Base-by-base conservation (phyloP, 768 basidiomycete genomes). In the Antrodiella citrinella region DNA sequence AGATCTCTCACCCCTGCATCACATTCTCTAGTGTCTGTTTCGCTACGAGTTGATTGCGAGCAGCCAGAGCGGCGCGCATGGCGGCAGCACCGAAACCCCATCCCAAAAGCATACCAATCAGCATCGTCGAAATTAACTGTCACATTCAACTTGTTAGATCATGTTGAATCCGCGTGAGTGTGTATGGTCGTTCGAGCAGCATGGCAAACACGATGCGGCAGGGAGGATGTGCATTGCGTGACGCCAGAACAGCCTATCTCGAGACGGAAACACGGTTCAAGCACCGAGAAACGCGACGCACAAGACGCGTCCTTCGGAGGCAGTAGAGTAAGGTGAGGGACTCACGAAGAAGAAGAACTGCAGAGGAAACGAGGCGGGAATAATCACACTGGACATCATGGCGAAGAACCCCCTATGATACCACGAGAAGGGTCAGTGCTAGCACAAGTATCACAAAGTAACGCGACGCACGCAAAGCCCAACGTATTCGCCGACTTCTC, bases 11-110 rank as follows among this genome's bases (percentile, higher is more conserved):
- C 72, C 64, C 69, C 38, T 64, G 57, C n/a, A 58, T 54, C 22
- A 65, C 66, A 47, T 59, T 57, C 30, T 62, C 59, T 4, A 60
- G 55, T 4, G 61, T 59, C 15, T 56, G 52, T 30, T 61, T 57
- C 11, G 73, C 57, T 5, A 69, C 51, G 0, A 61, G 60, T 51
- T 69, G 59, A 48, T 65, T 58, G 9, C 72, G 65, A 0, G 70
- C 71, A 3, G 69, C 61, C 0, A 75, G 57, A 0, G 71, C 72
- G 0, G 75, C 72, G 3, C 70, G 70, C 78, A 82, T 81, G 0
- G 71, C 77, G 0, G 75, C 78, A 9, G 69, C 65, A 1, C 78
- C 76, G 54, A 77, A 67, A 0, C 72, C 80, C 80, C 80, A 82
- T 11, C 78, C 78, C 1, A 76, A 39, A 2, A 68, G 64, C 42